These are phyloP conservation scores for Curvularia sp. DNA, from an alignment of 2,329 filamentous ascomycete species.

Conservation along the genomic window DNA sequence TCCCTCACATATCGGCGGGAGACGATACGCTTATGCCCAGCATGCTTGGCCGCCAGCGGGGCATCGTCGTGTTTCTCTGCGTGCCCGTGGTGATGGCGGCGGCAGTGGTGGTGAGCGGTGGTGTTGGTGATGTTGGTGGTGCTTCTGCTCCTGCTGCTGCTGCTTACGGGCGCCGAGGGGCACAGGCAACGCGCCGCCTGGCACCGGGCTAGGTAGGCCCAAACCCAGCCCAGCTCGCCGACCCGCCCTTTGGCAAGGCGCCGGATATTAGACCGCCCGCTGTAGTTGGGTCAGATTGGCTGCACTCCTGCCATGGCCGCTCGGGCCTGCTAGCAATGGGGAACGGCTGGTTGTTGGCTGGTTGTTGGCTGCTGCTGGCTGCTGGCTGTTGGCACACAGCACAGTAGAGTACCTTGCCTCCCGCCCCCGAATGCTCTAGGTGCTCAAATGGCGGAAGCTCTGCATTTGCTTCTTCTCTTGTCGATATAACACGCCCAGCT, in stretches of 20 bases:
- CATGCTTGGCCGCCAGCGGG: neutral
- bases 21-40: neutral
- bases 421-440: neutral
- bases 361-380: too few relatives aligned
- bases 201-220: conserved; percentile 18
- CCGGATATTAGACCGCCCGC: conserved; percentile 5
- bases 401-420: neutral
- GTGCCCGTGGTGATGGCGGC: neutral
- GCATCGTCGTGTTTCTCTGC: neutral
- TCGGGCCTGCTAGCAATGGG: neutral
- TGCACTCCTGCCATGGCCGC: neutral
- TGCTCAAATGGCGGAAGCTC: conserved; percentile 2
- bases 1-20: neutral
- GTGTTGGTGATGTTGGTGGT: too few relatives aligned
- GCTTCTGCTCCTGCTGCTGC: too few relatives aligned
- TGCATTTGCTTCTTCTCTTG: conserved; percentile 17
- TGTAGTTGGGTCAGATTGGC: conserved; percentile 1
- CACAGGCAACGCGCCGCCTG: conserved; percentile 2
- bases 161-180: conserved; percentile 7
- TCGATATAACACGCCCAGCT: conserved; percentile 10
- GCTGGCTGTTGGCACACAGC: neutral
- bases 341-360: neutral
- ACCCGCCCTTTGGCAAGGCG: conserved; percentile 2
- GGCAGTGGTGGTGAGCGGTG: neutral
- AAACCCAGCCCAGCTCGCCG: conserved; percentile 13